These are phyloP conservation scores for Cercospora berteroae DNA, from an alignment of 2,329 filamentous ascomycete species.

Conservation along the genomic window DNA sequence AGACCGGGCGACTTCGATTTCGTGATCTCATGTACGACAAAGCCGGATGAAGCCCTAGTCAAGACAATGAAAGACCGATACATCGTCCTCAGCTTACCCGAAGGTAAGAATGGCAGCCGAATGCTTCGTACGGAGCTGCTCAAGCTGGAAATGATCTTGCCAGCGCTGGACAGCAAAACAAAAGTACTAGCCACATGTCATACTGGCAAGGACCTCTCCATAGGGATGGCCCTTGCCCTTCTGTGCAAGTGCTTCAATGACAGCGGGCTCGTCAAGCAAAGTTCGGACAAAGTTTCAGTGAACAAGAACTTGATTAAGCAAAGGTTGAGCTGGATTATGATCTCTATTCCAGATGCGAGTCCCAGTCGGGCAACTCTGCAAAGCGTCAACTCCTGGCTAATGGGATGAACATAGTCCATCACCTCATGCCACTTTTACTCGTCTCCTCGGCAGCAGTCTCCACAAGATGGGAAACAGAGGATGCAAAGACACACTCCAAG, in stretches of 20 bases:
- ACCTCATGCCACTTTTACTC: neutral
- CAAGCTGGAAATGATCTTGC: slow-evolving; percentile 44
- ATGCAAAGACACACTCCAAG: neutral
- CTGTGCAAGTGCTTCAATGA: slow-evolving; percentile 71
- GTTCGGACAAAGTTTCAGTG: slow-evolving; percentile 24
- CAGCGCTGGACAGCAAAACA: slow-evolving; percentile 6
- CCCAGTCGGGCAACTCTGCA: slow-evolving; percentile 83
- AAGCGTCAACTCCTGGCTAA: slow-evolving; percentile 86
- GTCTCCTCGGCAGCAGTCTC: neutral
- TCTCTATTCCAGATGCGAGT: slow-evolving; percentile 73
- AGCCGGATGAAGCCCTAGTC: slow-evolving; percentile 37
- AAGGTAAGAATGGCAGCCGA: slow-evolving; percentile 77
- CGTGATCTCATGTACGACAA: slow-evolving; percentile 46
- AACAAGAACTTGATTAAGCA: slow-evolving; percentile 76
- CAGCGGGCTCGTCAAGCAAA: slow-evolving; percentile 47
- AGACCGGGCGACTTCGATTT: slow-evolving; percentile 34
- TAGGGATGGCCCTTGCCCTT: slow-evolving; percentile 73
- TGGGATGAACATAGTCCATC: slow-evolving; percentile 46
- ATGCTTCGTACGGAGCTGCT: slow-evolving; percentile 71
- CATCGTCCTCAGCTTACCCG: slow-evolving; percentile 63
- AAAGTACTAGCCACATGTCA: slow-evolving; percentile 65
- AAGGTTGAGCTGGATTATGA: slow-evolving; percentile 78
- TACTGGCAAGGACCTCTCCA: slow-evolving; percentile 74
- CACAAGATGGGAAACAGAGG: neutral
- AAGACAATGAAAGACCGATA: slow-evolving; percentile 45